phyloP scores from a whole-genome alignment of 768 basidiomycete genomes.

The Candolleomyces efflorescens region DNA sequence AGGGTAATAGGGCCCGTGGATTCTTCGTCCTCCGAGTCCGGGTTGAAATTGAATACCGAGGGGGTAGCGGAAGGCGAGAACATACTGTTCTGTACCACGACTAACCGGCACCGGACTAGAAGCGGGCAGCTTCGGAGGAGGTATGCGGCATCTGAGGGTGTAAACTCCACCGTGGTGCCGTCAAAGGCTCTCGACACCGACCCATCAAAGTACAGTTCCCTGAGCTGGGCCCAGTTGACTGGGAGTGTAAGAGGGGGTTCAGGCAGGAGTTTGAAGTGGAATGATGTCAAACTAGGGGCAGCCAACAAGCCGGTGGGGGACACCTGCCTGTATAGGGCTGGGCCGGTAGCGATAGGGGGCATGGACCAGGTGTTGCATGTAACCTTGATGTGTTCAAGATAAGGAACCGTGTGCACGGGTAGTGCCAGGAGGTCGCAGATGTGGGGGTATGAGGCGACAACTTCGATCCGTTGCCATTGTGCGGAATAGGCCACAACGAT shows the following conservation, averaged over 20 bases:
- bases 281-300: neutral
- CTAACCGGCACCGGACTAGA: neutral
- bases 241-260: slow-evolving; percentile 1
- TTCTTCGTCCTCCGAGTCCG: neutral
- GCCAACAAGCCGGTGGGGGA: neutral
- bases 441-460: neutral
- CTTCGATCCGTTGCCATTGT: slow-evolving; percentile 2
- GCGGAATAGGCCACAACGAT: neutral
- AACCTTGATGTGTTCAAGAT: slow-evolving; percentile 1
- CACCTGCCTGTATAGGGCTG: neutral
- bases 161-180: neutral
- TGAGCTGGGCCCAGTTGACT: slow-evolving; percentile 2
- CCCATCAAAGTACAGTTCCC: slow-evolving; percentile 3
- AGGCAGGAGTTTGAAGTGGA: slow-evolving; percentile 3
- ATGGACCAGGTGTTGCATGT: slow-evolving; percentile 1
- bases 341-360: neutral
- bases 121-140: slow-evolving; percentile 1
- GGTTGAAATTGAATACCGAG: neutral
- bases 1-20: neutral
- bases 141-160: neutral
- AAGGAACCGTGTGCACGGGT: neutral
- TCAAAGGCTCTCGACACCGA: neutral
- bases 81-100: neutral
- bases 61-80: neutral
- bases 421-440: slow-evolving; percentile 4